A percentile compares a stretch with the other conserved stretches of the same genome.
Evolutionary conservation across 2,329 filamentous ascomycete genomes (phyloP).

Genomic region (Xylariaceae sp.): DNA sequence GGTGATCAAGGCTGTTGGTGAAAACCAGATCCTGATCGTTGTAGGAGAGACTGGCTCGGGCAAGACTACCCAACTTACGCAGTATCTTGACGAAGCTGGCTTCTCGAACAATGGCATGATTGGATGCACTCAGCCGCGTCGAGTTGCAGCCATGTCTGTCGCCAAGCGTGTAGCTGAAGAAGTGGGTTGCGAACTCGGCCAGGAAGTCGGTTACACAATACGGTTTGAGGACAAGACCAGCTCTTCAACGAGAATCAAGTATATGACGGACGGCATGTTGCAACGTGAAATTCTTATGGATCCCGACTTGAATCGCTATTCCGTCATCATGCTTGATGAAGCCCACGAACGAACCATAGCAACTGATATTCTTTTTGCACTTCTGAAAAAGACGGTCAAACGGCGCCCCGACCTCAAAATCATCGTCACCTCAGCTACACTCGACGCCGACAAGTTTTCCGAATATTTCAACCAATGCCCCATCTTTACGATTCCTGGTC

Average conservation of each 20-base stretch:
- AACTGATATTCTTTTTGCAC: constrained; percentile 86
- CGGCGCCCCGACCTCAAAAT: constrained; percentile 84
- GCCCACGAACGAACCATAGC: constrained; percentile 96
- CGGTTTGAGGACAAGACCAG: constrained; percentile 95
- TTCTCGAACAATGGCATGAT: constrained; percentile 87
- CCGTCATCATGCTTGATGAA: constrained; percentile 96
- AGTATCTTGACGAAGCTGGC: constrained; percentile 90
- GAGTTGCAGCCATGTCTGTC: constrained; percentile 96
- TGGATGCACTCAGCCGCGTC: constrained; percentile 93
- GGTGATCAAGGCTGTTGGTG: constrained; percentile 79
- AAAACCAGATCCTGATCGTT: constrained; percentile 91
- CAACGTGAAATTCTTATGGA: constrained; percentile 93
- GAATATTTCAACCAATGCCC: constrained; percentile 94
- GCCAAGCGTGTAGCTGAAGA: constrained; percentile 96
- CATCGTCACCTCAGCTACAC: constrained; percentile 93
- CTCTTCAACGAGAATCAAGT: constrained; percentile 89
- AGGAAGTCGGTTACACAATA: constrained; percentile 95
- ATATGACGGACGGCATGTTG: constrained; percentile 99
- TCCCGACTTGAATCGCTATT: constrained; percentile 83
- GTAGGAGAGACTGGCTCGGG: constrained; percentile 97
- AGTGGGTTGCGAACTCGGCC: constrained; percentile 84
- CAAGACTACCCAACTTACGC: constrained; percentile 94
- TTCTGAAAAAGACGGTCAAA: constrained; percentile 91
- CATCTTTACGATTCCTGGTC: constrained; percentile 93
- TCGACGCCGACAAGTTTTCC: constrained; percentile 97